A percentile compares a stretch with the other conserved stretches of the same genome.
These are phyloP conservation scores for Mycena sanguinolenta DNA, from an alignment of 768 basidiomycete genomes.

Conservation along the genomic window DNA sequence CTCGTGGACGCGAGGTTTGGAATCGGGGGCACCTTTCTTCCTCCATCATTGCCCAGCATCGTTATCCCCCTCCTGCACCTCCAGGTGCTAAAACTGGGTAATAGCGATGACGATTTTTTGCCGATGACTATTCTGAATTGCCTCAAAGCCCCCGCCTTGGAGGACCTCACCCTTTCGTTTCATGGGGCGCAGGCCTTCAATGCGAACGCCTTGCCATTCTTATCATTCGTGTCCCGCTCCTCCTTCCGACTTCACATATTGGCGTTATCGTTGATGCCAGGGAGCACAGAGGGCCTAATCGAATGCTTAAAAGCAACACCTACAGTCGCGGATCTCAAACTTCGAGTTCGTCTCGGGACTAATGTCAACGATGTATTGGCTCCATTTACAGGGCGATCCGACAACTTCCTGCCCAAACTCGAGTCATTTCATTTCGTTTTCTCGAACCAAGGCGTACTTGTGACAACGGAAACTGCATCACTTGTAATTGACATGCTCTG, in stretches of 20 bases:
- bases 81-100: no score
- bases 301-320: background rate
- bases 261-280: background rate
- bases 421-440: background rate
- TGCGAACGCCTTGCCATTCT: background rate
- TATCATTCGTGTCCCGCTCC: slow-evolving; percentile 7
- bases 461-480: background rate
- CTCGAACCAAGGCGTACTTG: no score
- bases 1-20: no score
- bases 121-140: no score
- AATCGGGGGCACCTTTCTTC: no score
- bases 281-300: background rate
- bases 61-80: no score
- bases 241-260: background rate
- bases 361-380: background rate
- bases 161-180: background rate
- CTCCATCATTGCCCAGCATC: no score
- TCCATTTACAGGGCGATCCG: background rate
- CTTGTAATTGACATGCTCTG: slow-evolving; percentile 2
- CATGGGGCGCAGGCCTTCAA: no score
- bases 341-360: background rate
- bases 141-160: background rate
- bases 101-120: no score
- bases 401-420: slow-evolving; percentile 15
- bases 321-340: background rate